Conservation (phyloP, 2,329 filamentous ascomycete species). For the Laburnicola sp. region DNA sequence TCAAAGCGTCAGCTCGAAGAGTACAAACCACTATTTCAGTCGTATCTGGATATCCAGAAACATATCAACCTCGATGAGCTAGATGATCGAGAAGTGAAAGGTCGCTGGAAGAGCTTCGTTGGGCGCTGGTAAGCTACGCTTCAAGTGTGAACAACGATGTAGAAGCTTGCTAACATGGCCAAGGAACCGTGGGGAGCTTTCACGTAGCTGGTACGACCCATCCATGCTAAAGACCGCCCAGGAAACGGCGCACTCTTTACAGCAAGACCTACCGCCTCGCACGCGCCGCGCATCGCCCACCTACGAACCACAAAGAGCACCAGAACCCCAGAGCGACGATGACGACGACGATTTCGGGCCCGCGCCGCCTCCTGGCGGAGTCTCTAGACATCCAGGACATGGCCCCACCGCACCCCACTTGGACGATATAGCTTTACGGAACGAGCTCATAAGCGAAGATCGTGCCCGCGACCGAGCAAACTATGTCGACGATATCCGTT, state of each 20-base stretch:
- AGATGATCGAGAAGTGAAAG: slow-evolving; percentile 73
- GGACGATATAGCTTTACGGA: slow-evolving; percentile 70
- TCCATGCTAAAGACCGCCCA: slow-evolving; percentile 63
- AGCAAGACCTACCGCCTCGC: slow-evolving; percentile 13
- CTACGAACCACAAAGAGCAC: slow-evolving; percentile 17
- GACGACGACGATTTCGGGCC: slow-evolving; percentile 61
- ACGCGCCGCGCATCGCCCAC: slow-evolving; percentile 26
- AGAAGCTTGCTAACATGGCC: slow-evolving; percentile 50
- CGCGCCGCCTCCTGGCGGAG: slow-evolving; percentile 49
- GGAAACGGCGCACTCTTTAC: slow-evolving; percentile 31
- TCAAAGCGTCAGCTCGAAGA: slow-evolving; percentile 67
- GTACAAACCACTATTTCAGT: slow-evolving; percentile 74
- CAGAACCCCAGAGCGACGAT: slow-evolving; percentile 26
- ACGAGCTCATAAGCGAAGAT: slow-evolving; percentile 60
- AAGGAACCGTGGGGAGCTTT: slow-evolving; percentile 82
- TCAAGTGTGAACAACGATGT: slow-evolving; percentile 49
- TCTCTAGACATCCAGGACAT: slow-evolving; percentile 25
- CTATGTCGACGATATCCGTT: slow-evolving; percentile 58
- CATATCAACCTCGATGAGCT: slow-evolving; percentile 68
- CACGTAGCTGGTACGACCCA: slow-evolving; percentile 92
- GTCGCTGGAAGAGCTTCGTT: slow-evolving; percentile 92
- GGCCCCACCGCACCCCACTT: slow-evolving; percentile 69
- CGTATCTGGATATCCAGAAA: slow-evolving; percentile 90
- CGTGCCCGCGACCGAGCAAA: slow-evolving; percentile 55
- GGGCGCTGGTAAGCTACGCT: slow-evolving; percentile 70